Conservation (phyloP, 768 basidiomycete species). For the Auriscalpium microsporum region DNA sequence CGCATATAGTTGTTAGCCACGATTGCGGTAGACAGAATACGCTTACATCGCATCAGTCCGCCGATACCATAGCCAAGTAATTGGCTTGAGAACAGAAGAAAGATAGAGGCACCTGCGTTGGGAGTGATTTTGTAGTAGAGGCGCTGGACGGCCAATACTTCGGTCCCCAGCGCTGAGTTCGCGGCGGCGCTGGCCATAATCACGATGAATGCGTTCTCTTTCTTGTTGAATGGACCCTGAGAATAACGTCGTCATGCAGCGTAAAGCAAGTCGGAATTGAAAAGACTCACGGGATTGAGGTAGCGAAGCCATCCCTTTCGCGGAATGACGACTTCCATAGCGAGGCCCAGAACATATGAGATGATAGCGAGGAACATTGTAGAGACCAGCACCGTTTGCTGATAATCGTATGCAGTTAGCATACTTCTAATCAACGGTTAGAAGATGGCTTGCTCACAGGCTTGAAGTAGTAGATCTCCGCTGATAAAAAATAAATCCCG, state of each 20-base stretch:
- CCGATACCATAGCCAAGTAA: conserved; percentile 46
- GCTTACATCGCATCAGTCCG: conserved; percentile 40
- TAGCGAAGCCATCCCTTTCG: conserved; percentile 35
- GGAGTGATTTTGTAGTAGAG: conserved; percentile 39
- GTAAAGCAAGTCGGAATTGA: too few species aligned
- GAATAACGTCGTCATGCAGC: neutral
- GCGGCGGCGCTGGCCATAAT: conserved; percentile 51
- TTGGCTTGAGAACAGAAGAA: conserved; percentile 30
- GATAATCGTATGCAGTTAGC: neutral
- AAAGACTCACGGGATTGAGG: conserved; percentile 41
- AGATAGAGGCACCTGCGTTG: conserved; percentile 36
- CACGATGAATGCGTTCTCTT: conserved; percentile 50
- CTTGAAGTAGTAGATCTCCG: conserved; percentile 56
- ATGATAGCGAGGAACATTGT: conserved; percentile 47
- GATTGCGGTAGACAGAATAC: neutral
- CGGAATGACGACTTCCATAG: conserved; percentile 40
- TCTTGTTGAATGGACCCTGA: conserved; percentile 51
- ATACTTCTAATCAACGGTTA: neutral
- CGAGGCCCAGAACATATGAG: conserved; percentile 40
- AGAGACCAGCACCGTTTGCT: conserved; percentile 47
- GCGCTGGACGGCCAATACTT: conserved; percentile 43
- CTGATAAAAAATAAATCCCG: conserved; percentile 18
- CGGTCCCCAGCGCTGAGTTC: conserved; percentile 44
- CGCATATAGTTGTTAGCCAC: neutral
- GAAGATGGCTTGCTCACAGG: conserved; percentile 26